phyloP scores from a whole-genome alignment of 2,329 filamentous ascomycete genomes.

The Westerdykella aurantiaca region DNA sequence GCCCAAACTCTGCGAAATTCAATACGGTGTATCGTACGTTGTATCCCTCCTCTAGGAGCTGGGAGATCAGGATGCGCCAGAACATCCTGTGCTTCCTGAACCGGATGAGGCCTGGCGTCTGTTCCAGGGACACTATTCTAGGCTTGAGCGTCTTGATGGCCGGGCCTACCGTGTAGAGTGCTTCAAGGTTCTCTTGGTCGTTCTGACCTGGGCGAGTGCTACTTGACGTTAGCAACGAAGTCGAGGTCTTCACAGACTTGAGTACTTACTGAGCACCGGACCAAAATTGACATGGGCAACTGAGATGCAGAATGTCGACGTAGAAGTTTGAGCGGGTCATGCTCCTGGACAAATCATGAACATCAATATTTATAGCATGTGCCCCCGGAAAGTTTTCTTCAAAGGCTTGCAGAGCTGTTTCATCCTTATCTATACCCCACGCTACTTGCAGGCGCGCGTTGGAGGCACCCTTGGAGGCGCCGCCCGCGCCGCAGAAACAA shows the following conservation, averaged over 20 bases:
- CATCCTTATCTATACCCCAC: constrained; percentile 17
- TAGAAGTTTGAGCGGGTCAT: not conserved
- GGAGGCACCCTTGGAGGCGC: constrained; percentile 16
- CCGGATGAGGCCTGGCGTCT: constrained; percentile 11
- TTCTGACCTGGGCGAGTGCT: constrained; percentile 14
- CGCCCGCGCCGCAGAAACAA: constrained; percentile 19
- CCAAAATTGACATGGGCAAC: constrained; percentile 15
- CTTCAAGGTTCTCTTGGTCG: constrained; percentile 18
- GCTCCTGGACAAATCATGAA: constrained; percentile 11
- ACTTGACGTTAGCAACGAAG: constrained; percentile 1
- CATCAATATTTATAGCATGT: constrained; percentile 6
- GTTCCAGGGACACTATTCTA: constrained; percentile 14
- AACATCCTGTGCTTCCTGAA: constrained; percentile 6
- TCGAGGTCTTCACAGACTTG: not conserved
- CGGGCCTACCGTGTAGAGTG: constrained; percentile 12
- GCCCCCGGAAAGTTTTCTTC: constrained; percentile 8
- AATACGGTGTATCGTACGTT: constrained; percentile 18
- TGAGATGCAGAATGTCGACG: constrained; percentile 17
- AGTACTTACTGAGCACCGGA: constrained; percentile 14
- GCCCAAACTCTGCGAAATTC: constrained; percentile 15
- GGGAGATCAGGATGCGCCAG: not conserved
- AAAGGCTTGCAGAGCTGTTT: constrained; percentile 11
- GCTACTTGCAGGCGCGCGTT: constrained; percentile 9
- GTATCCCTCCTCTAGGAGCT: constrained; percentile 14
- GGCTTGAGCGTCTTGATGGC: constrained; percentile 14